Evolutionary conservation across 2,329 filamentous ascomycete genomes (phyloP), one percentile per base, ranked within the genome.

Genomic region (Atkinsonella hypoxylon): DNA sequence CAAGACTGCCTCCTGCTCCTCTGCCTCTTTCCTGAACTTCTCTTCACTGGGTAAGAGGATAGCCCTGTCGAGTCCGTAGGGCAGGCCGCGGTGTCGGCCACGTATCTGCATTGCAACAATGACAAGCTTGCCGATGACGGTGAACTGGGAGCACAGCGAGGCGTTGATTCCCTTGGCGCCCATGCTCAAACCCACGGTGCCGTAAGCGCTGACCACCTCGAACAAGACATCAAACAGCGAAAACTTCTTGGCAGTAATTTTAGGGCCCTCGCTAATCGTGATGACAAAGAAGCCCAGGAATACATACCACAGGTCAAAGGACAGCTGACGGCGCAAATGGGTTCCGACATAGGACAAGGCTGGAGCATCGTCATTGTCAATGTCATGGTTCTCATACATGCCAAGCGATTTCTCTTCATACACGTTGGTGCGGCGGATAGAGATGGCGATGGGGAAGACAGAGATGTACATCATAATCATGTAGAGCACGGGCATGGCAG

Each of bases 401-500:
- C 88, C 88, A 0, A 93, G 77, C 0, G 83, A 88, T 57, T 84
- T 87, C 64, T 97, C 91, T 67, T 96, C 91, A 70, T 97, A 97
- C 2, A 96, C 91, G 64, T 97, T 97, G 52, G 91, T 96, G 56
- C 87, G 78, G 49, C 91, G 89, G 59, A 97, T 86, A 7, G 87
- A 93, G 60, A 97, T 97, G 63, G 93, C 91, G 59, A 97, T 95
- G 5, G 91, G 91, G 59, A 95, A 95, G 53, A 96, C 87, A 52
- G 90, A 95, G 55, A 97, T 95, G 67, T 97, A 97, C 93, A 97
- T 97, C 93, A 97, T 97, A 67, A 97, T 83, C 67, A 97, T 74
- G 70, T 96, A 97, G 22, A 89, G 88, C 13, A 94, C 89, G 61
- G 95, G 90, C 52, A 96, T 88, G 3, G 87, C 93, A 1, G 93